Conservation (phyloP, 148 eudicot genomes). For the Nyssa sinensis region DNA sequence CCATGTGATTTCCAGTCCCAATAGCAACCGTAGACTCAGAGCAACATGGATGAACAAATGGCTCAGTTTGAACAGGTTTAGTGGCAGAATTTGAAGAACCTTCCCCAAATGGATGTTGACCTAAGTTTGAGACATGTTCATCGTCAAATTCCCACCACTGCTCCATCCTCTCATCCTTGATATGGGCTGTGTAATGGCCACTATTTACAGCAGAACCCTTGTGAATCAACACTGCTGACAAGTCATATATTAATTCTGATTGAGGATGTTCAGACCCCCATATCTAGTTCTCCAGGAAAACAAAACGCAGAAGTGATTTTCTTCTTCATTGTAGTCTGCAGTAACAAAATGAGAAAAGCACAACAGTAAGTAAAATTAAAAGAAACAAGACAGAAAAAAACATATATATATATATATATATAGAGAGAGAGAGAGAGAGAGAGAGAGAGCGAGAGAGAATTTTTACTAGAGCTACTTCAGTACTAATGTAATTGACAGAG, state of each 20-base stretch:
- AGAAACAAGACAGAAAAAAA: background rate
- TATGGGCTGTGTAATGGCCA: slow-evolving; percentile 93
- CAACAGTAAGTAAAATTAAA: slow-evolving; percentile 1
- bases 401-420: too few relatives aligned
- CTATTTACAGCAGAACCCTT: slow-evolving; percentile 96
- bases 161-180: slow-evolving; percentile 74
- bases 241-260: slow-evolving; percentile 59
- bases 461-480: background rate
- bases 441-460: too few relatives aligned
- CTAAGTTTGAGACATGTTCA: slow-evolving; percentile 80
- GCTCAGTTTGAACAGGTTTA: slow-evolving; percentile 41
- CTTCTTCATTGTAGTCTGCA: slow-evolving; percentile 87
- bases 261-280: slow-evolving; percentile 57
- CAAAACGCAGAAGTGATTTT: slow-evolving; percentile 85
- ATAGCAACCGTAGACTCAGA: slow-evolving; percentile 30
- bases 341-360: slow-evolving; percentile 12
- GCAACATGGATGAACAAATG: slow-evolving; percentile 28
- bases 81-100: slow-evolving; percentile 49
- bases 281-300: slow-evolving; percentile 82
- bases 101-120: slow-evolving; percentile 84
- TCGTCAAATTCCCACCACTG: slow-evolving; percentile 99
- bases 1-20: slow-evolving; percentile 32
- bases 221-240: slow-evolving; percentile 92
- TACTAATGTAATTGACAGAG: background rate
- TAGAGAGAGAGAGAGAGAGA: too few relatives aligned